Evolutionary conservation across 257 asterid species (phyloP).

Genomic region (Schizonepeta tenuifolia): DNA sequence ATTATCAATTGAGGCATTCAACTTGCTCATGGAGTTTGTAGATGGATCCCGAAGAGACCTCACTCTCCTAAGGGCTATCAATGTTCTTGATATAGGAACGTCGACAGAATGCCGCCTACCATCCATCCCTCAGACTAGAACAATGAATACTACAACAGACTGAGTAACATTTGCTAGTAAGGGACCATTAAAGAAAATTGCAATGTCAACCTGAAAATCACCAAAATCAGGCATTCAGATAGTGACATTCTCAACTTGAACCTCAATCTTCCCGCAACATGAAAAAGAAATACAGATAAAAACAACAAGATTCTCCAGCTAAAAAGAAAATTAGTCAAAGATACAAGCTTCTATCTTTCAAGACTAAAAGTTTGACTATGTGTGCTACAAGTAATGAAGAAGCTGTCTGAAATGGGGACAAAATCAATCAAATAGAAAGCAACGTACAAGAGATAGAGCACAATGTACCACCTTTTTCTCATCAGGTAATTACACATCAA

Average conservation of each 20-base stretch:
- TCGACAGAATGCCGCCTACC: conserved; percentile 88
- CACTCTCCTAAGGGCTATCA: conserved; percentile 83
- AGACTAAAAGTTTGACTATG: neutral
- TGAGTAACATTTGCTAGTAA: conserved; percentile 9
- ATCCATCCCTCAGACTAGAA: conserved; percentile 56
- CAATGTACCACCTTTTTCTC: conserved; percentile 46
- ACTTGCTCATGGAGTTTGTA: conserved; percentile 71
- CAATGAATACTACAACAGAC: neutral
- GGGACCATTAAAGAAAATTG: conserved; percentile 32
- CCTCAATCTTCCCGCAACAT: neutral
- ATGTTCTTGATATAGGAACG: conserved; percentile 71
- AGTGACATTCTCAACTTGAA: conserved; percentile 28
- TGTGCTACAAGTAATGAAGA: neutral
- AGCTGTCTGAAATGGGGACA: neutral
- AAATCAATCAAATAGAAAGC: conserved; percentile 4
- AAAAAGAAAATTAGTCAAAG: neutral
- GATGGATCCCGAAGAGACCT: conserved; percentile 93
- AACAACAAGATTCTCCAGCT: conserved; percentile 19
- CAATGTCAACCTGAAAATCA: conserved; percentile 49
- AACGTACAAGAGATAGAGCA: conserved; percentile 37
- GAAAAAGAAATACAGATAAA: neutral
- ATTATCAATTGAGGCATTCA: conserved; percentile 57
- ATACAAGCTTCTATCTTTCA: conserved; percentile 4
- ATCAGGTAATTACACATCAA: conserved; percentile 37
- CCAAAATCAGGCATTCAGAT: conserved; percentile 32